Percentiles rank a stretch among this genome's conserved stretches.
These are phyloP conservation scores for Phytophthora colocasiae DNA, from an alignment of 352 stramenopile genomes.

Conservation along the genomic window DNA sequence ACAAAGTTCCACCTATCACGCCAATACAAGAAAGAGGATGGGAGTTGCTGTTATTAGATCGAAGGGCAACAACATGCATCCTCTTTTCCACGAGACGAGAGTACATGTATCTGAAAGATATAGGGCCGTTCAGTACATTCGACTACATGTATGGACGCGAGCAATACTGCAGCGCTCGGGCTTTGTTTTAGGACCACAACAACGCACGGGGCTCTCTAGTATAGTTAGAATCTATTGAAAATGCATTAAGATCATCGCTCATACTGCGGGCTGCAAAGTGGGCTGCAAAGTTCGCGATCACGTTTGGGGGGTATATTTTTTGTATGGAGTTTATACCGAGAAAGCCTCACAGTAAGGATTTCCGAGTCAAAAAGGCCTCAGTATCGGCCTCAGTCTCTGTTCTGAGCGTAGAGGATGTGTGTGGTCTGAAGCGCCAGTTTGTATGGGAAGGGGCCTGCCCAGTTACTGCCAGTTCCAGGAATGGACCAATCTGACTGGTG, in stretches of 20 bases:
- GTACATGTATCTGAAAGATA: no score
- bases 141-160: no score
- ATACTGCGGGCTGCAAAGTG: background rate
- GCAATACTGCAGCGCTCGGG: background rate
- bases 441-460: background rate
- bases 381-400: conserved; percentile 4
- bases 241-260: background rate
- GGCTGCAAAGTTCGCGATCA: background rate
- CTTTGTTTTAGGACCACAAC: background rate
- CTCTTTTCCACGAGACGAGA: no score
- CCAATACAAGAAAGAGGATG: no score
- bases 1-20: no score
- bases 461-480: background rate
- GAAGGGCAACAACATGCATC: no score
- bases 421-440: conserved; percentile 9
- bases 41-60: no score
- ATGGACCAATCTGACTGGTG: no score
- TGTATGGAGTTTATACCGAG: background rate
- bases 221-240: background rate
- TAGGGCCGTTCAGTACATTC: no score
- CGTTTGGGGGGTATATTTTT: background rate
- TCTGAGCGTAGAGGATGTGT: conserved; percentile 12
- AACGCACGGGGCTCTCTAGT: background rate
- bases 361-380: conserved; percentile 24
- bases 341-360: conserved; percentile 3